Conservation (phyloP, 2,329 filamentous ascomycete species). For the Pseudogymnoascus sp. region DNA sequence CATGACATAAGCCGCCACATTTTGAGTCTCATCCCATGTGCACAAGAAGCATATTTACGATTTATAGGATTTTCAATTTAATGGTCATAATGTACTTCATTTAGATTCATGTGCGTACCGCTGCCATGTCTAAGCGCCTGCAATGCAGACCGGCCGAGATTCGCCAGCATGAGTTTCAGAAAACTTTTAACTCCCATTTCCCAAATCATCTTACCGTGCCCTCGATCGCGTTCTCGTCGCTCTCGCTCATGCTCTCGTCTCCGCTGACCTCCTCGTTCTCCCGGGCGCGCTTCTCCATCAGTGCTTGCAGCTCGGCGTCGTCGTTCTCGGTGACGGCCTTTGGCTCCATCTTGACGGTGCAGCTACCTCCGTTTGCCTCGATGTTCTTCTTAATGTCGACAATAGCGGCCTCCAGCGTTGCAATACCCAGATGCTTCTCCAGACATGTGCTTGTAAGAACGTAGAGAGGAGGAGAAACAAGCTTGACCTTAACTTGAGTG, state of each 20-base stretch:
- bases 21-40: background rate
- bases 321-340: slow-evolving; percentile 99
- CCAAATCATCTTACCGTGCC: slow-evolving; percentile 32
- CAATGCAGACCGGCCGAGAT: slow-evolving; percentile 12
- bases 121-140: slow-evolving; percentile 11
- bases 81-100: slow-evolving; percentile 11
- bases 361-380: slow-evolving; percentile 65
- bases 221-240: slow-evolving; percentile 73
- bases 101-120: slow-evolving; percentile 4
- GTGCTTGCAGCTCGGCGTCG: slow-evolving; percentile 88
- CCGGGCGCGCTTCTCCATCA: slow-evolving; percentile 98
- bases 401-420: slow-evolving; percentile 80
- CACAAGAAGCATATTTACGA: background rate
- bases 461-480: slow-evolving; percentile 95
- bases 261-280: slow-evolving; percentile 98
- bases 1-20: slow-evolving; percentile 9
- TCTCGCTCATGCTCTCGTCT: slow-evolving; percentile 92
- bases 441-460: slow-evolving; percentile 92
- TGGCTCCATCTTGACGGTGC: slow-evolving; percentile 94
- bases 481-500: slow-evolving; percentile 93
- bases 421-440: slow-evolving; percentile 83
- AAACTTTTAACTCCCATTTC: slow-evolving; percentile 12
- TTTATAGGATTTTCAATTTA: slow-evolving; percentile 9
- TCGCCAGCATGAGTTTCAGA: slow-evolving; percentile 8
- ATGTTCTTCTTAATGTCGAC: slow-evolving; percentile 78